A percentile compares a stretch with the other conserved stretches of the same genome.
Conservation (phyloP, 202 grass and related monocot species). For the Saccharum hybrid region DNA sequence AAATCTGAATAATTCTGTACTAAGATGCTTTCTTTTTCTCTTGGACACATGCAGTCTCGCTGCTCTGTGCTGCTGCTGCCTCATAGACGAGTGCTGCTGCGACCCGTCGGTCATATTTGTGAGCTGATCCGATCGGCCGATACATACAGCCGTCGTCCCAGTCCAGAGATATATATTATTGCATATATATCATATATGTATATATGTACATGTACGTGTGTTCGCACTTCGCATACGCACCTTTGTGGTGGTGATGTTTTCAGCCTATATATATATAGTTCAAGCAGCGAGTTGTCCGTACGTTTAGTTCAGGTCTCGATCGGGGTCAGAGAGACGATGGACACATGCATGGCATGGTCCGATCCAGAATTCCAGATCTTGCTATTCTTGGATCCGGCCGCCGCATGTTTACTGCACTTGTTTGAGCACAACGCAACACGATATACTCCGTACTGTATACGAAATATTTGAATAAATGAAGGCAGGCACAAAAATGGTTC, state of each 20-base stretch:
- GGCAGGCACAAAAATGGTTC: neutral
- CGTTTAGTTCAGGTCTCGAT: neutral
- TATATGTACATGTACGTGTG: neutral
- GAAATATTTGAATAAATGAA: neutral
- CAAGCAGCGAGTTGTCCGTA: neutral
- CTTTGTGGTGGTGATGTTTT: neutral
- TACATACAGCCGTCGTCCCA: neutral
- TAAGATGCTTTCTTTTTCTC: neutral
- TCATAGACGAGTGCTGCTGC: constrained; percentile 75
- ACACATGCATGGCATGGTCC: neutral
- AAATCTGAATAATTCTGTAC: neutral
- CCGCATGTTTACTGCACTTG: neutral
- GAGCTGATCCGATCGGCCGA: constrained; percentile 43
- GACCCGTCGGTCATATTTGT: constrained; percentile 64
- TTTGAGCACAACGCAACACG: neutral
- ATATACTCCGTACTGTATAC: neutral
- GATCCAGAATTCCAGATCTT: neutral
- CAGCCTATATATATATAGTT: too few relatives aligned
- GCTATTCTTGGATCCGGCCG: neutral
- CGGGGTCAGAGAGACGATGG: neutral
- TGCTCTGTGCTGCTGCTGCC: constrained; percentile 76
- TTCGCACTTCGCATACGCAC: neutral
- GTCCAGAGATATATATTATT: neutral
- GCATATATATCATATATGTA: too few relatives aligned
- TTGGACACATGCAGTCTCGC: constrained; percentile 46